Conservation (phyloP, 345 rosid species). For the Firmiana major region DNA sequence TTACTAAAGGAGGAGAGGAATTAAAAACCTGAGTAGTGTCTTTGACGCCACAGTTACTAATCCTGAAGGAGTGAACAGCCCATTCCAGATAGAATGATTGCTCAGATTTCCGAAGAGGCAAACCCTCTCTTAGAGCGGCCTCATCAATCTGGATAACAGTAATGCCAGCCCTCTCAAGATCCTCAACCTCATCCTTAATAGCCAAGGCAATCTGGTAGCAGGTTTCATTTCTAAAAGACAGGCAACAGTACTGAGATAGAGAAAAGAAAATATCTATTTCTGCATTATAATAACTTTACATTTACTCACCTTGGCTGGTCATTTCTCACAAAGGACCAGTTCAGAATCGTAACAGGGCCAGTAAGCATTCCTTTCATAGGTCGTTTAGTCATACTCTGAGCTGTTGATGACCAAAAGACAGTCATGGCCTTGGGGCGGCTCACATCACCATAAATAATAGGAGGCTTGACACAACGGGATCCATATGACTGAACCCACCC, state of each 20-base stretch:
- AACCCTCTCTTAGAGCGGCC: slow-evolving; percentile 53
- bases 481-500: slow-evolving; percentile 68
- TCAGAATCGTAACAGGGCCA: slow-evolving; percentile 57
- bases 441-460: slow-evolving; percentile 57
- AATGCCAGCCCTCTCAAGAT: slow-evolving; percentile 51
- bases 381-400: slow-evolving; percentile 52
- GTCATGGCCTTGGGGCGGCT: slow-evolving; percentile 59
- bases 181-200: slow-evolving; percentile 59
- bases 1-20: neutral
- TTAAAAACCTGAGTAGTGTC: slow-evolving; percentile 52
- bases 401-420: slow-evolving; percentile 53
- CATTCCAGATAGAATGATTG: slow-evolving; percentile 49
- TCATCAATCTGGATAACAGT: slow-evolving; percentile 50
- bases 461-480: slow-evolving; percentile 63
- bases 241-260: slow-evolving; percentile 6
- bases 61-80: slow-evolving; percentile 62
- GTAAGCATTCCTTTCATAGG: slow-evolving; percentile 69
- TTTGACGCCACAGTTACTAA: slow-evolving; percentile 44
- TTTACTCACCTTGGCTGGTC: slow-evolving; percentile 47
- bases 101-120: slow-evolving; percentile 54
- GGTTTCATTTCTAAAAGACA: slow-evolving; percentile 40
- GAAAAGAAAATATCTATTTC: neutral
- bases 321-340: slow-evolving; percentile 60
- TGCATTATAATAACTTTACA: neutral
- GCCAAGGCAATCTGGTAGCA: slow-evolving; percentile 62